Evolutionary conservation across 129 eudicot genomes (phyloP).

Genomic region (Artemisia annua): DNA sequence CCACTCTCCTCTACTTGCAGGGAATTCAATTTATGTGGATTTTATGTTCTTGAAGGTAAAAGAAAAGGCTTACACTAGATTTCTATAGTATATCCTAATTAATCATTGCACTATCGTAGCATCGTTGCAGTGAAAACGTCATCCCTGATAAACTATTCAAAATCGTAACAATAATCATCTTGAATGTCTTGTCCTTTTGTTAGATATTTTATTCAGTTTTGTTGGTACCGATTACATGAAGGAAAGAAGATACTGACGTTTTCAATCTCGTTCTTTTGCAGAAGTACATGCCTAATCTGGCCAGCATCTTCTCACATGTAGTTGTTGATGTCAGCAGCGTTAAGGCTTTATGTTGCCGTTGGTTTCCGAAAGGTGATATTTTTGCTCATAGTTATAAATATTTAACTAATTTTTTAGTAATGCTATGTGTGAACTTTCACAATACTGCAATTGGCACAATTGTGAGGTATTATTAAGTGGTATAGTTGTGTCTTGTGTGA

Average conservation of each 20-base stretch:
- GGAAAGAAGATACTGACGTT: not conserved
- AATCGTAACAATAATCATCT: constrained; percentile 4
- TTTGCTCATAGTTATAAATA: not conserved
- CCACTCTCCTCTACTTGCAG: no score
- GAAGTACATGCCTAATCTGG: no score
- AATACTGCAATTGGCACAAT: no score
- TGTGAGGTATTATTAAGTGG: no score
- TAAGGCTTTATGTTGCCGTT: no score
- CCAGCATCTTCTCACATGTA: no score
- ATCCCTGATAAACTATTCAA: constrained; percentile 1
- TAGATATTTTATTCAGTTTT: not conserved
- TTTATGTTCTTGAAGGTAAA: constrained; percentile 17
- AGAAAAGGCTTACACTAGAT: not conserved
- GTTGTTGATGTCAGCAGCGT: no score
- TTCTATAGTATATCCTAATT: not conserved
- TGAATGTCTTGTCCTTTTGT: constrained; percentile 1
- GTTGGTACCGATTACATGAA: constrained; percentile 4
- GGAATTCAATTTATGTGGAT: no score
- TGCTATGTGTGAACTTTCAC: not conserved
- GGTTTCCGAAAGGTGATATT: constrained; percentile 38
- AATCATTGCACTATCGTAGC: not conserved
- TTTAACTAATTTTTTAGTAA: no score
- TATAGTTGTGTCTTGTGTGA: no score
- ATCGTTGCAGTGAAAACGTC: not conserved
- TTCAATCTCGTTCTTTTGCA: constrained; percentile 34